Evolutionary conservation across 2,329 filamentous ascomycete species (phyloP).

Genomic region (Pseudogymnoascus sp.): DNA sequence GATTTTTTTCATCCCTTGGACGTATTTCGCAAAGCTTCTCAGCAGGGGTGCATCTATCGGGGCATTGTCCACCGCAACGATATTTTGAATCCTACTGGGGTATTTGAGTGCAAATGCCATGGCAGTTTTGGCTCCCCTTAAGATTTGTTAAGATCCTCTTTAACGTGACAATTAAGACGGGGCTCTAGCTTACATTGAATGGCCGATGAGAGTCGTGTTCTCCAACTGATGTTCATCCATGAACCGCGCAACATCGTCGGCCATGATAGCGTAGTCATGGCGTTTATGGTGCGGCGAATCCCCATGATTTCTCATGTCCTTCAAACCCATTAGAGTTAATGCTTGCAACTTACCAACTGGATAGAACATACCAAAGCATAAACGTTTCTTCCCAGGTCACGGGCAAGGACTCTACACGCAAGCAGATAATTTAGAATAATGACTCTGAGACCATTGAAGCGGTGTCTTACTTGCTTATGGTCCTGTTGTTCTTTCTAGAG

Average conservation of each 20-base stretch:
- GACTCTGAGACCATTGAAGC: slow-evolving; percentile 1
- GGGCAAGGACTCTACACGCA: slow-evolving; percentile 59
- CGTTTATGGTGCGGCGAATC: slow-evolving; percentile 68
- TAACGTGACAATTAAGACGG: neutral
- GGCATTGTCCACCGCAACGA: slow-evolving; percentile 87
- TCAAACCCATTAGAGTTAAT: slow-evolving; percentile 8
- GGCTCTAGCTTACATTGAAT: slow-evolving; percentile 64
- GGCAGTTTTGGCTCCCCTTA: slow-evolving; percentile 80
- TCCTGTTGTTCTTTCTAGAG: slow-evolving; percentile 90
- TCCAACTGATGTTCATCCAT: slow-evolving; percentile 62
- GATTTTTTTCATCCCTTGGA: slow-evolving; percentile 76
- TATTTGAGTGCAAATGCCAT: slow-evolving; percentile 75
- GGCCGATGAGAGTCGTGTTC: slow-evolving; percentile 72
- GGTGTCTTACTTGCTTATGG: slow-evolving; percentile 76
- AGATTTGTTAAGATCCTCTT: neutral
- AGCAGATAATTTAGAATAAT: neutral
- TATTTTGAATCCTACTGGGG: slow-evolving; percentile 56
- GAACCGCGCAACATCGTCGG: slow-evolving; percentile 73
- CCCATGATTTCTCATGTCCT: slow-evolving; percentile 91
- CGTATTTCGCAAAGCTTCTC: slow-evolving; percentile 69
- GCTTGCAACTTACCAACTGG: slow-evolving; percentile 7
- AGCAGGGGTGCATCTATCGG: slow-evolving; percentile 71
- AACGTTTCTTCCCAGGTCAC: slow-evolving; percentile 69
- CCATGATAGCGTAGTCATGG: slow-evolving; percentile 78
- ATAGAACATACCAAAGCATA: slow-evolving; percentile 62